These are phyloP conservation scores for Staphylotrichum tortipilum DNA, from an alignment of 495 filamentous ascomycete species.

Conservation along the genomic window DNA sequence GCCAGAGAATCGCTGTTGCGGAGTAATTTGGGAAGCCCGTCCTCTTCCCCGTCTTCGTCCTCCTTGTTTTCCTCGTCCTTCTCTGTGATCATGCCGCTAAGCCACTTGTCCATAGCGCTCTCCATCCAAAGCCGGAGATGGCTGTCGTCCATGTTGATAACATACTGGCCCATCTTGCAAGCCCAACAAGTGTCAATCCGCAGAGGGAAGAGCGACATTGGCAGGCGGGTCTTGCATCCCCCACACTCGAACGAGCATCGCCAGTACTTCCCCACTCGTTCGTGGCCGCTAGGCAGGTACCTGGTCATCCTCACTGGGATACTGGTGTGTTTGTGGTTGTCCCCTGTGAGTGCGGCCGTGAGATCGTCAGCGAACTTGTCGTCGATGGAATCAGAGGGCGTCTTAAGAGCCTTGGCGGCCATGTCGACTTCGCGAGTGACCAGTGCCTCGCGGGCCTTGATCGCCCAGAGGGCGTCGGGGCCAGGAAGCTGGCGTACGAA, in stretches of 20 bases:
- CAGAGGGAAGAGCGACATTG: constrained; percentile 2
- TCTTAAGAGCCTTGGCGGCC: neutral
- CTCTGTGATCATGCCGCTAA: no score
- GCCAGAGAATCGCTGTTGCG: neutral
- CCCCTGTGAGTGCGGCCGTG: constrained; percentile 16
- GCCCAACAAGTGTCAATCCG: constrained; percentile 10
- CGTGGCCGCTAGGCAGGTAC: neutral
- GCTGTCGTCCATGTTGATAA: constrained; percentile 14
- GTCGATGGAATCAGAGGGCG: neutral
- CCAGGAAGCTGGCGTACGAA: constrained; percentile 22
- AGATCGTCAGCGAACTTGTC: constrained; percentile 10
- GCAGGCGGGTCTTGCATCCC: neutral
- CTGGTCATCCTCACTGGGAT: neutral
- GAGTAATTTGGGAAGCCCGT: neutral
- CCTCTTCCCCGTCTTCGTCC: no score
- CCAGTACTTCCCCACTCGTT: neutral
- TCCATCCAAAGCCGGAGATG: constrained; percentile 15
- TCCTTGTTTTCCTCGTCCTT: no score
- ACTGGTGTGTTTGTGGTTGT: neutral
- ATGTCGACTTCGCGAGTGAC: neutral
- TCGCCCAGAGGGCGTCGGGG: constrained; percentile 18
- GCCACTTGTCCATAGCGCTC: neutral
- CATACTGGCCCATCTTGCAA: constrained; percentile 13
- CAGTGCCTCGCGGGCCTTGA: constrained; percentile 20
- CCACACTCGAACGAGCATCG: neutral